phyloP scores from a whole-genome alignment of 441 rosid species.

The Populus hybrid region DNA sequence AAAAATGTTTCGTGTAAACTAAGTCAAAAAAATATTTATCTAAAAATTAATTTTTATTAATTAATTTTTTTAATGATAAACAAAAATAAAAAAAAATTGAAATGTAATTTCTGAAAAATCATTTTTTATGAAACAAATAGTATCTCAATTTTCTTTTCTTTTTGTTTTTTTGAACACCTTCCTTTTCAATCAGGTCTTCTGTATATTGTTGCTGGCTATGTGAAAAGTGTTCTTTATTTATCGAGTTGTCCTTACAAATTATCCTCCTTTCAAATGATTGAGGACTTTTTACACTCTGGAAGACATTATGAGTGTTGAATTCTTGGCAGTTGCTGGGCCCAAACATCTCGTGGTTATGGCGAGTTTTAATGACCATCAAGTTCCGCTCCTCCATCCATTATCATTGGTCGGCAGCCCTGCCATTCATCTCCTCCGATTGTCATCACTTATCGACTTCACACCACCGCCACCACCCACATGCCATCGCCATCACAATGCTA shows the following conservation, averaged over 20 bases:
- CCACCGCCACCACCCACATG: not conserved
- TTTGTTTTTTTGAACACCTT: not conserved
- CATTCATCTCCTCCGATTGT: not conserved
- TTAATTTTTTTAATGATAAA: no score
- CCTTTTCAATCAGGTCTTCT: conserved; percentile 1
- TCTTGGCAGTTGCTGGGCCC: not conserved
- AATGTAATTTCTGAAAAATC: no score
- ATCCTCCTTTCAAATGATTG: not conserved
- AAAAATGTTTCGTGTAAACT: rapidly evolving
- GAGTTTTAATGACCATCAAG: not conserved
- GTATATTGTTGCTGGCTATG: conserved; percentile 20
- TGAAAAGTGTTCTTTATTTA: conserved; percentile 5
- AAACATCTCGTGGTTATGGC: not conserved
- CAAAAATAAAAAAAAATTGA: no score
- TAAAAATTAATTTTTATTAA: no score
- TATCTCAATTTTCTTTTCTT: conserved; percentile 10
- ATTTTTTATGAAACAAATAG: not conserved
- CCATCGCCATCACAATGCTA: no score
- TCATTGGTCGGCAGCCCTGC: conserved; percentile 9
- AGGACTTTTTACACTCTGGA: no score
- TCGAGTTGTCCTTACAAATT: not conserved
- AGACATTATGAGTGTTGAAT: no score
- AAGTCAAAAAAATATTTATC: no score
- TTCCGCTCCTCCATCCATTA: not conserved
- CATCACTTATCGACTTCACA: no score